Conservation (phyloP, 1,139 yeast species). For the Pichia sp. region DNA sequence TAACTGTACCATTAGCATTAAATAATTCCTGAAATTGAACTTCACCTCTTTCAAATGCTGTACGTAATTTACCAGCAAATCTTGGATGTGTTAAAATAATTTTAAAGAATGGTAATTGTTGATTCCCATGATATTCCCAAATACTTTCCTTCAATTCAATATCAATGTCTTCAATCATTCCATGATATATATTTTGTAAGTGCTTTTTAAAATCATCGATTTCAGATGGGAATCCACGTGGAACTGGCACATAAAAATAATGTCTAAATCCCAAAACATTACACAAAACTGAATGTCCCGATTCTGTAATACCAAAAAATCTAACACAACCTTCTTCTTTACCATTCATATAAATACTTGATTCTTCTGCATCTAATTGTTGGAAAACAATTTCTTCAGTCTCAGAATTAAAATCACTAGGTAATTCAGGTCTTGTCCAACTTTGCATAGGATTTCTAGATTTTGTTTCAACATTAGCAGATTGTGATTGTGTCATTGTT, state of each 20-base stretch:
- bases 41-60: conserved; percentile 80
- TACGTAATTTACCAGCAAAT: conserved; percentile 59
- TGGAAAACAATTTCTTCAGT: conserved; percentile 64
- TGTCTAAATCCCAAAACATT: conserved; percentile 85
- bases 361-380: conserved; percentile 93
- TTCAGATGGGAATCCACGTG: conserved; percentile 58
- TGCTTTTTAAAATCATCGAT: conserved; percentile 43
- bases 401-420: conserved; percentile 39
- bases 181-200: conserved; percentile 46
- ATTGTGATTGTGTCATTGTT: conserved; percentile 41
- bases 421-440: conserved; percentile 59
- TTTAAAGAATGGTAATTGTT: conserved; percentile 73
- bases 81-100: conserved; percentile 60
- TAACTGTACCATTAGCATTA: conserved; percentile 50
- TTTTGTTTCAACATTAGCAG: conserved; percentile 27
- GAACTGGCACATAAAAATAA: conserved; percentile 89
- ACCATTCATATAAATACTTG: conserved; percentile 30
- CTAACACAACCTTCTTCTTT: conserved; percentile 62
- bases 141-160: conserved; percentile 71
- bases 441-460: conserved; percentile 31
- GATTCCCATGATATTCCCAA: conserved; percentile 87
- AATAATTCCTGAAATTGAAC: conserved; percentile 58
- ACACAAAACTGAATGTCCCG: conserved; percentile 84
- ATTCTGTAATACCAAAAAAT: conserved; percentile 85
- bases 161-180: conserved; percentile 52